Percentiles rank a stretch among this genome's conserved stretches.
These are phyloP conservation scores for Tetrahymena malaccensis DNA, from an alignment of 73 alveolate genomes.

Conservation along the genomic window DNA sequence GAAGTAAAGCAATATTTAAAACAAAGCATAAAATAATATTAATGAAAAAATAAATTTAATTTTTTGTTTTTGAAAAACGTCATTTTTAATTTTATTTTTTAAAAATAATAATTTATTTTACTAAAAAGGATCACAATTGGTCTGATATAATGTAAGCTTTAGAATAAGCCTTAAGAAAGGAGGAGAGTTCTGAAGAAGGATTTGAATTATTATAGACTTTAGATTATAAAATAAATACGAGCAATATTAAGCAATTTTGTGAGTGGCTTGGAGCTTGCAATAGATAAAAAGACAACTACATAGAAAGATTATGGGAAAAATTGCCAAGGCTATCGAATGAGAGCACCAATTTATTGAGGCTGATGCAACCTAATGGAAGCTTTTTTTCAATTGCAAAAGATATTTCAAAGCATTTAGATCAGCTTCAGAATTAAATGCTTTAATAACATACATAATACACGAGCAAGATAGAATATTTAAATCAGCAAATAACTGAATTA, in stretches of 20 bases:
- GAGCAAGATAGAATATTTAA: not conserved
- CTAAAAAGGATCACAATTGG: not conserved
- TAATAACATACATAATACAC: not conserved
- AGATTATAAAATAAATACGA: not conserved
- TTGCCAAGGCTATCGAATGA: not conserved
- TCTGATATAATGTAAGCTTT: not conserved
- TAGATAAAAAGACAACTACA: not conserved
- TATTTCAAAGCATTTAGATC: not conserved
- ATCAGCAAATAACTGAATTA: not conserved
- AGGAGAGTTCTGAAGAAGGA: not conserved
- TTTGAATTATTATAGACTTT: not conserved
- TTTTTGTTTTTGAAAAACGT: too few species aligned
- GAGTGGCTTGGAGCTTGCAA: not conserved
- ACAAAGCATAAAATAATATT: too few species aligned
- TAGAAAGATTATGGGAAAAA: not conserved
- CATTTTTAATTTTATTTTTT: too few species aligned
- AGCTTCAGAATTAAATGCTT: not conserved
- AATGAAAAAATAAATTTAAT: too few species aligned
- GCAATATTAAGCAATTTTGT: not conserved
- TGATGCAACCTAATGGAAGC: not conserved
- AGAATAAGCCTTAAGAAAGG: not conserved
- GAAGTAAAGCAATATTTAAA: too few species aligned
- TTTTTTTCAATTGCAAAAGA: not conserved
- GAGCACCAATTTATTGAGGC: not conserved
- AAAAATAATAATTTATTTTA: not conserved